Evolutionary conservation across 768 basidiomycete species (phyloP), one percentile per base, ranked within the genome.

Genomic region (Hypholoma sublateritium): DNA sequence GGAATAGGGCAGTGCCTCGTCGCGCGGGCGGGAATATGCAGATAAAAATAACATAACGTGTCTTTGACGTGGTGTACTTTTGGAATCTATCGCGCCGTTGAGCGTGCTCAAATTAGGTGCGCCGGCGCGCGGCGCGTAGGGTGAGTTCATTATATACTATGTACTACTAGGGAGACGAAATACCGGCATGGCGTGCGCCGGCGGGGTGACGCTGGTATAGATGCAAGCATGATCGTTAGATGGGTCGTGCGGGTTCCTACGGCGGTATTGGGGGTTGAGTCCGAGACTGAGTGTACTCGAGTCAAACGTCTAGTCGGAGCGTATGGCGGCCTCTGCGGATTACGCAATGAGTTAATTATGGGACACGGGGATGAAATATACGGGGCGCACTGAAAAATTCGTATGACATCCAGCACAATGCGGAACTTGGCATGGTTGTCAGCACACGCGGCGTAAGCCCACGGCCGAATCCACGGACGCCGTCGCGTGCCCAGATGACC

Each of bases 341-440:
- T 37, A 42, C 42, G 65, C 25, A 52, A 52, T 54, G 50, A 48
- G 9, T 53, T 25, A 56, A 45, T 46, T 56, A 65, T 59, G 9
- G 25, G 48, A 43, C 34, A 13, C 17, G 47, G 12, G 42, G 51
- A 35, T 25, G 16, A 21, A 52, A 59, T 24, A 55, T 37, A 19
- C 53, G 34, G 47, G 51, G 50, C 95, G 76, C 70, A 96, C 95
- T 97, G 83, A 97, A 97, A 76, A 96, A 97, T 73, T 98, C 95
- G 67, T 98, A 95, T 52, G 94, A 95, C 70, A 95, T 77, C 97
- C 96, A 99, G 73, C 92, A 96, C 48, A 99, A 79, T 9, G 97
- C 97, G 52, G 96, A 97, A 69, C 92, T 95, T 5, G 97, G 97
- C 87, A 98, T 92, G 65, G 91, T 92, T 22, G 95, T 96, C 71